Conservation (phyloP, 345 rosid genomes). For the Physaria fendleri region DNA sequence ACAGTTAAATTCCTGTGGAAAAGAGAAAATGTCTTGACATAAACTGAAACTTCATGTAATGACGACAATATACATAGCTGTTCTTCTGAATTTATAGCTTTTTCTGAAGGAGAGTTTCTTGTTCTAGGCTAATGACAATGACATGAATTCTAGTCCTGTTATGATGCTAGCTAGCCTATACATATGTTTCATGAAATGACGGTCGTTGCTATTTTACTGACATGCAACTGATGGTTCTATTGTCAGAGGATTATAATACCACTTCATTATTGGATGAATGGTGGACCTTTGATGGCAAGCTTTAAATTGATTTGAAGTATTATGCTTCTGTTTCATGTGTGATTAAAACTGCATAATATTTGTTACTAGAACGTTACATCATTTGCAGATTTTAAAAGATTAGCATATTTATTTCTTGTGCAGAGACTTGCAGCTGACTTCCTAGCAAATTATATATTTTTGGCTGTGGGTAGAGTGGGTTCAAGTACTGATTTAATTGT, state of each 20-base stretch:
- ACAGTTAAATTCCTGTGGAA: neutral
- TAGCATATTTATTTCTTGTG: constrained; percentile 27
- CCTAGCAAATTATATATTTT: constrained; percentile 61
- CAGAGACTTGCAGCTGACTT: constrained; percentile 98
- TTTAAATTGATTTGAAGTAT: constrained; percentile 4
- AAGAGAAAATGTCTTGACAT: neutral
- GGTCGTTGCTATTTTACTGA: neutral
- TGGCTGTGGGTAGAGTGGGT: constrained; percentile 99
- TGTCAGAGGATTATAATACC: constrained; percentile 4
- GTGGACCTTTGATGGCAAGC: neutral
- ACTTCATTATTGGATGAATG: neutral
- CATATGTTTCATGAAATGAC: neutral
- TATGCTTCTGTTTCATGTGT: constrained; percentile 6
- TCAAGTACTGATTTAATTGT: constrained; percentile 97
- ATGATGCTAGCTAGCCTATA: neutral
- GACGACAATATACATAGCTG: neutral
- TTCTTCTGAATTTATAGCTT: neutral
- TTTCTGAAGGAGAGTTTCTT: neutral
- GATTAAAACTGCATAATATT: neutral
- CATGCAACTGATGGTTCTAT: neutral
- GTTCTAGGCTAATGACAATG: neutral
- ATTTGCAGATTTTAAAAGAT: neutral
- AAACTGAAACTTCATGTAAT: neutral
- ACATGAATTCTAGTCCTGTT: neutral
- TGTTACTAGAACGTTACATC: neutral